Percentiles rank a stretch among this genome's conserved stretches.
These are phyloP conservation scores for Pilobolus umbonatus DNA, from an alignment of 192 early-diverging fungal genomes.

Conservation along the genomic window DNA sequence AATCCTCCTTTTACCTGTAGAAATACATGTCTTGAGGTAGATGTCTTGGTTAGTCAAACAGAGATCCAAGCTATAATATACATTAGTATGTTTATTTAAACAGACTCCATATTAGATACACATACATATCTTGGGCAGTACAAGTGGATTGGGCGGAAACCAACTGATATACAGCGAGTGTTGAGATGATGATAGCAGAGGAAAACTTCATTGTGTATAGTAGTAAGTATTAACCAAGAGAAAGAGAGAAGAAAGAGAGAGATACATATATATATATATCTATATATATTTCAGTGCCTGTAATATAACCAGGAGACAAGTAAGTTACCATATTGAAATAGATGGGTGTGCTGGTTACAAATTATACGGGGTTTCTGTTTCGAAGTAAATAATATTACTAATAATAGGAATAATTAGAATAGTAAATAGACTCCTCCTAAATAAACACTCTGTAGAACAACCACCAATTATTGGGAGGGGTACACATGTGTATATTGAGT, in stretches of 20 bases:
- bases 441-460: no score
- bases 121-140: slow-evolving; percentile 24
- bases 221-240: neutral
- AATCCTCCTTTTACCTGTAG: neutral
- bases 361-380: no score
- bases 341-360: no score
- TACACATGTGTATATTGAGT: no score
- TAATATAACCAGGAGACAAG: no score
- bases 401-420: no score
- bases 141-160: slow-evolving; percentile 12
- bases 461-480: no score
- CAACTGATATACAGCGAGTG: neutral
- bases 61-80: neutral
- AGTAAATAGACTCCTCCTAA: no score
- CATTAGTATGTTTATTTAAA: slow-evolving; percentile 1
- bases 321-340: no score
- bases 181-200: neutral
- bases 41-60: slow-evolving; percentile 25
- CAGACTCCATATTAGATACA: neutral
- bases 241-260: neutral
- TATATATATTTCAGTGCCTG: no score
- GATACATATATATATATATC: neutral
- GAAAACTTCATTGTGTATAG: neutral
- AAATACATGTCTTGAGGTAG: slow-evolving; percentile 22
- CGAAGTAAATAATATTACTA: no score